A percentile compares a stretch with the other conserved stretches of the same genome.
Conservation (phyloP, 2,329 filamentous ascomycete species). For the Blastomyces emzantsi region DNA sequence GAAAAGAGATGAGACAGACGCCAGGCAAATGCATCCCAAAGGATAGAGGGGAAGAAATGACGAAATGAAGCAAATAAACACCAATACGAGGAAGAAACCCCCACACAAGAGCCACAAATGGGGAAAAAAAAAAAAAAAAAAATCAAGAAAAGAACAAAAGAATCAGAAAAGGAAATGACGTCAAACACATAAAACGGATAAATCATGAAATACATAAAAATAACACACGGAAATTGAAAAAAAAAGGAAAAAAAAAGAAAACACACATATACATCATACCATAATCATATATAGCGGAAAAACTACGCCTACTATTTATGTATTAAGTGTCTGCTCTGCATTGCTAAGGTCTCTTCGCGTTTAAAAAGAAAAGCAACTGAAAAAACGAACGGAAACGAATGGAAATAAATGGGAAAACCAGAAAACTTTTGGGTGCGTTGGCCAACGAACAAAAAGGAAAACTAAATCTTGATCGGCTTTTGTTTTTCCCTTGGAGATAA, state of each 20-base stretch:
- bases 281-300: neutral
- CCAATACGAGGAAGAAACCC: slow-evolving; percentile 8
- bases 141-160: slow-evolving; percentile 4
- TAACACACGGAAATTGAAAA: neutral
- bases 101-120: slow-evolving; percentile 10
- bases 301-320: slow-evolving; percentile 2
- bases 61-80: neutral
- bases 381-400: neutral
- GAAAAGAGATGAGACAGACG: neutral
- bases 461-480: neutral
- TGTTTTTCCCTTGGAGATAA: neutral
- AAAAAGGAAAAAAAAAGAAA: neutral
- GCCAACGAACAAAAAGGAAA: slow-evolving; percentile 7
- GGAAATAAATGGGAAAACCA: neutral
- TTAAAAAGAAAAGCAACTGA: neutral
- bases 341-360: slow-evolving; percentile 1
- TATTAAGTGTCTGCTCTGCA: slow-evolving; percentile 5
- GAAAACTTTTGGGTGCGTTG: slow-evolving; percentile 11
- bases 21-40: neutral
- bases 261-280: slow-evolving; percentile 18
- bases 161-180: slow-evolving; percentile 12
- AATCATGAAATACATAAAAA: slow-evolving; percentile 1
- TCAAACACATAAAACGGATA: slow-evolving; percentile 12
- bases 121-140: too few relatives aligned
- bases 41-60: neutral